Percentiles rank a stretch among this genome's conserved stretches.
Conservation (phyloP, 2,329 filamentous ascomycete species). For the Beauveria pseudobassiana region DNA sequence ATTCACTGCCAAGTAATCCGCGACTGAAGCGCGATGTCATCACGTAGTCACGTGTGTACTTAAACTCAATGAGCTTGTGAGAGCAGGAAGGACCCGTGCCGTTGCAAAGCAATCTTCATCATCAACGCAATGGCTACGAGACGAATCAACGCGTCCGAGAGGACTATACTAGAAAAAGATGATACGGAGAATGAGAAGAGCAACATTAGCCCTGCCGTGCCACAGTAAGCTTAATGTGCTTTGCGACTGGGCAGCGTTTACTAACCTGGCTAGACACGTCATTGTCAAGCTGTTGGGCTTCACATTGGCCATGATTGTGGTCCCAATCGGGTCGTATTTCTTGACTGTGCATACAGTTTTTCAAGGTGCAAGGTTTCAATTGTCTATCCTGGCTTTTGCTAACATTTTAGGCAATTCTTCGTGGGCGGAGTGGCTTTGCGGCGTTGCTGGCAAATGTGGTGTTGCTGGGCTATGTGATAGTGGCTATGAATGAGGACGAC, state of each 20-base stretch:
- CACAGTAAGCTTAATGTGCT: slow-evolving; percentile 45
- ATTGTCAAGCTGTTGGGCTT: slow-evolving; percentile 87
- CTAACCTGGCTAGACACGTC: slow-evolving; percentile 52
- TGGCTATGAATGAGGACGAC: slow-evolving; percentile 83
- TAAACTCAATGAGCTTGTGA: background rate
- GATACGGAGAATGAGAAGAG: slow-evolving; percentile 50
- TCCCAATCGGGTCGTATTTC: slow-evolving; percentile 88
- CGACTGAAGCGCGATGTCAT: slow-evolving; percentile 10
- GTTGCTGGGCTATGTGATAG: slow-evolving; percentile 80
- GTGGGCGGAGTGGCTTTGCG: slow-evolving; percentile 74
- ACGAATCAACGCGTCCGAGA: slow-evolving; percentile 58
- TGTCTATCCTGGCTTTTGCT: background rate
- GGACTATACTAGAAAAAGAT: slow-evolving; percentile 57
- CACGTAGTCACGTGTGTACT: slow-evolving; percentile 20
- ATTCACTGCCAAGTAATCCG: slow-evolving; percentile 1
- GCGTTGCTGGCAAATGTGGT: slow-evolving; percentile 90
- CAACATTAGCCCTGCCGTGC: slow-evolving; percentile 75
- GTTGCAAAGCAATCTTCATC: slow-evolving; percentile 9
- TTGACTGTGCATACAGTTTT: slow-evolving; percentile 70
- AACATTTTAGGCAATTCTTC: slow-evolving; percentile 68
- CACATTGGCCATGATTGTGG: slow-evolving; percentile 81
- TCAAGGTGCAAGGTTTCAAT: slow-evolving; percentile 47
- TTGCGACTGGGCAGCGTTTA: slow-evolving; percentile 10
- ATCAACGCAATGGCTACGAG: slow-evolving; percentile 56
- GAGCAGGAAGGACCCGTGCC: background rate